Base-by-base conservation (phyloP, 805 yeast genomes). In the Blastobotrys terrestris region DNA sequence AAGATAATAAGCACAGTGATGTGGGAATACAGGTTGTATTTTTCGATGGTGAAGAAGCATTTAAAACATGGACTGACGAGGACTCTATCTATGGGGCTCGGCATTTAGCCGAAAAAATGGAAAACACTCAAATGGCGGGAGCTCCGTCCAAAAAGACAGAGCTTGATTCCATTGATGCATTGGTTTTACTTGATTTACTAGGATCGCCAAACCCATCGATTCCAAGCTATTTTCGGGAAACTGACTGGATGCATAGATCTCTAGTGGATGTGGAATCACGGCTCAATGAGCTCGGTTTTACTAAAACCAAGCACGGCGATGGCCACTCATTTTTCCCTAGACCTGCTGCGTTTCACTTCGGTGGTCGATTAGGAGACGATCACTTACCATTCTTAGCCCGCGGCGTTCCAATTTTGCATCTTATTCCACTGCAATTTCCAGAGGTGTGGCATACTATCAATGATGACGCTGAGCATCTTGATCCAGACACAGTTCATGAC, bases 11-110 rank as follows among this genome's bases (percentile, higher is more conserved):
- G 19, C 21, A 39, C 40, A 48, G 50, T 19, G 35, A 45, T 7
- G 40, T 59, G 3, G 81, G 81, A 0, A 45, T 79, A 2, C 78
- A 76, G 57, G 62, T 79, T 5, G 65, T 80, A 0, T 80, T 80
- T 57, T 78, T 79, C 50, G 85, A 80, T 56, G 85, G 85, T 2
- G 85, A 80, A 60, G 85, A 81, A 59, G 84, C 85, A 0, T 55
- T 79, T n/a, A 67, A 66, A 1, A 59, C 67, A n/a, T 80, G 85
- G 85, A 60, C 74, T 1, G 70, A 66, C 5, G 60, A 66, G 0
- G 85, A 80, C 55, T 79, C 84, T 1, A 67, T 79, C 1, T 80
- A 81, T 59, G 85, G 85, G 0, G 74, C 85, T 0, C 70, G 74
- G 15, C 77, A 77, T 53, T 61, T 79, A 31, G 82, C 81, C 5